Percentiles rank a stretch among this genome's conserved stretches.
Evolutionary conservation across 805 yeast genomes (phyloP).

Genomic region (Komagataella populi): DNA sequence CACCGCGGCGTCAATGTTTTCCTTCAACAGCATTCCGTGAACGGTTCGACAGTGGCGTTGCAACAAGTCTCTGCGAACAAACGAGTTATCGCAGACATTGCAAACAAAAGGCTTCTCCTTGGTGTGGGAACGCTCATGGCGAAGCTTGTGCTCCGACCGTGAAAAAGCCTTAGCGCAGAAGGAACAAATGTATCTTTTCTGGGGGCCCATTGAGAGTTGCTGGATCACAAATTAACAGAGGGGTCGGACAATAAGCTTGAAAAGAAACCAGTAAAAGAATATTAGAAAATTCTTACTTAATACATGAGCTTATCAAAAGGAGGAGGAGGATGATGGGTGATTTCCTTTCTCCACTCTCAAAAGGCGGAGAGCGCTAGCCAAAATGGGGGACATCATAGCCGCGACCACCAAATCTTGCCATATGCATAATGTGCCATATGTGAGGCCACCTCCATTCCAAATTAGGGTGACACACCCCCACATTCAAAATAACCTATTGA

Average conservation of each 20-base stretch:
- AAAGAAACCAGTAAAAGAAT: neutral
- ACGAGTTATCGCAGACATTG: constrained; percentile 51
- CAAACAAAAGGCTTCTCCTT: constrained; percentile 74
- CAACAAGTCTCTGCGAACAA: constrained; percentile 65
- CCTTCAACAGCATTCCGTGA: constrained; percentile 28
- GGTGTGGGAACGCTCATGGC: constrained; percentile 73
- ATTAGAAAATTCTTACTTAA: neutral
- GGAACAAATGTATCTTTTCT: constrained; percentile 61
- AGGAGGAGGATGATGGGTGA: neutral
- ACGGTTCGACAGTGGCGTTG: constrained; percentile 74
- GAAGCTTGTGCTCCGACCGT: constrained; percentile 64
- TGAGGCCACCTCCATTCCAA: no score
- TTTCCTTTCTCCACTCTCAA: neutral
- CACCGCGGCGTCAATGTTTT: constrained; percentile 11
- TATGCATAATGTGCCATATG: neutral
- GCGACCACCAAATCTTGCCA: neutral
- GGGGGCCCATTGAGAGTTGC: constrained; percentile 18
- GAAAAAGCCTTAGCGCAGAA: constrained; percentile 72
- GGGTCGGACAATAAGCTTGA: neutral
- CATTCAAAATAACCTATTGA: no score
- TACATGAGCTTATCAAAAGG: neutral
- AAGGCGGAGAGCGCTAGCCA: neutral
- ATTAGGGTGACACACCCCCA: no score
- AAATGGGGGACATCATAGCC: neutral
- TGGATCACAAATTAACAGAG: neutral